Percentiles rank a stretch among this genome's conserved stretches.
Conservation (phyloP, 2,329 filamentous ascomycete species). For the Hymenoscyphus scutula region DNA sequence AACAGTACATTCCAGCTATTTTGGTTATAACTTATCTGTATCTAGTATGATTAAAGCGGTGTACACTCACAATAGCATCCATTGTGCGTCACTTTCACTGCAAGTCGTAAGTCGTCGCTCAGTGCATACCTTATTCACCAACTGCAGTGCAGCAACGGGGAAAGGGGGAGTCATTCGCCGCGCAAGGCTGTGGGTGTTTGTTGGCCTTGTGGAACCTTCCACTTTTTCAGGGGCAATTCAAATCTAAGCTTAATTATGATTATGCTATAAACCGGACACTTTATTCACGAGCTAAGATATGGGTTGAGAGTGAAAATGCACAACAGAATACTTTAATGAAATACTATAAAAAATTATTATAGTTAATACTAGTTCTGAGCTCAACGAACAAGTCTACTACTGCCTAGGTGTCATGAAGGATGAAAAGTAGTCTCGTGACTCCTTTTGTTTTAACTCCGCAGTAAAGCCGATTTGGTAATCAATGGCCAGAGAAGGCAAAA, state of each 20-base stretch:
- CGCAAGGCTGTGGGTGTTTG: slow-evolving; percentile 19
- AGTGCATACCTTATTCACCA: neutral
- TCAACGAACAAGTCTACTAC: no score
- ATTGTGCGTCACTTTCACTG: neutral
- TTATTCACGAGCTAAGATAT: neutral
- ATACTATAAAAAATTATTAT: no score
- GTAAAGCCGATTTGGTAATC: neutral
- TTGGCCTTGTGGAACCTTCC: neutral
- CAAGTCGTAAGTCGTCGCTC: neutral
- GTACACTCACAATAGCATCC: no score
- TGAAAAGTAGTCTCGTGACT: neutral
- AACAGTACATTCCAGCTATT: no score
- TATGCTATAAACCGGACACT: neutral
- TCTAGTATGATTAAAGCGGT: no score
- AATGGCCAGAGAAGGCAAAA: no score
- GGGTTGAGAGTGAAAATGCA: neutral
- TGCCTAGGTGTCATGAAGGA: no score
- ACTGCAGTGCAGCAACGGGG: slow-evolving; percentile 1
- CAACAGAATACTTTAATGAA: no score
- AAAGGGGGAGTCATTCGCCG: slow-evolving; percentile 18
- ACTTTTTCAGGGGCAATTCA: slow-evolving; percentile 3
- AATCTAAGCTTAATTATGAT: neutral
- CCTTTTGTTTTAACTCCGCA: neutral
- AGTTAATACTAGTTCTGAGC: no score
- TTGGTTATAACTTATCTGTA: no score